phyloP scores from a whole-genome alignment of 305 asterid genomes.

The Solanum hybrid region DNA sequence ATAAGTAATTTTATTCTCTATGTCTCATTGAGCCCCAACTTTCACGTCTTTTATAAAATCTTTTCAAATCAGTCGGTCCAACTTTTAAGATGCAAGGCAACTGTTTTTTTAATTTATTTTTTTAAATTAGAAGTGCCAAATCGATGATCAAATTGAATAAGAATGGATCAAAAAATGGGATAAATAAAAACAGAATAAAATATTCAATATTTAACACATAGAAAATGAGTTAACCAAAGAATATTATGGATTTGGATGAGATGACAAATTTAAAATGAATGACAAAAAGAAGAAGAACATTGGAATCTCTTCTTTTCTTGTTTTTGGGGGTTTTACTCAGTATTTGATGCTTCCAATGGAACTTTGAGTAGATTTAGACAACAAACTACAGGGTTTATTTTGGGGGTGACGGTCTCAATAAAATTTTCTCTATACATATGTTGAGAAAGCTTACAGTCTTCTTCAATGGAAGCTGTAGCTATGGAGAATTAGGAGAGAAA shows the following conservation, averaged over 20 bases:
- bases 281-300: not conserved
- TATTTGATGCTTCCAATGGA: too few relatives aligned
- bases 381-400: too few relatives aligned
- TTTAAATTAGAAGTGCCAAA: not conserved
- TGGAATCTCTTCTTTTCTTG: not conserved
- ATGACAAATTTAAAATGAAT: not conserved
- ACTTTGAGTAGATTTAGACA: too few relatives aligned
- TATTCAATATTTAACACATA: not conserved
- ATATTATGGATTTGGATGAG: not conserved
- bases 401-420: too few relatives aligned
- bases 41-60: not conserved
- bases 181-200: not conserved
- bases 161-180: not conserved
- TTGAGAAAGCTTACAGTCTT: too few relatives aligned
- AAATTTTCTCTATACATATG: too few relatives aligned
- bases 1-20: not conserved
- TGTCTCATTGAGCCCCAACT: not conserved
- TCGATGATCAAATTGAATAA: not conserved
- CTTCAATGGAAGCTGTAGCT: too few relatives aligned
- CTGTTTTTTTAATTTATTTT: not conserved
- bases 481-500: too few relatives aligned
- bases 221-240: not conserved
- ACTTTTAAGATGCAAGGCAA: not conserved
- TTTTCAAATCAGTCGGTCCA: not conserved
- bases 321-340: too few relatives aligned